These are phyloP conservation scores for Cladophialophora psammophila DNA, from an alignment of 2,329 filamentous ascomycete species.

Conservation along the genomic window DNA sequence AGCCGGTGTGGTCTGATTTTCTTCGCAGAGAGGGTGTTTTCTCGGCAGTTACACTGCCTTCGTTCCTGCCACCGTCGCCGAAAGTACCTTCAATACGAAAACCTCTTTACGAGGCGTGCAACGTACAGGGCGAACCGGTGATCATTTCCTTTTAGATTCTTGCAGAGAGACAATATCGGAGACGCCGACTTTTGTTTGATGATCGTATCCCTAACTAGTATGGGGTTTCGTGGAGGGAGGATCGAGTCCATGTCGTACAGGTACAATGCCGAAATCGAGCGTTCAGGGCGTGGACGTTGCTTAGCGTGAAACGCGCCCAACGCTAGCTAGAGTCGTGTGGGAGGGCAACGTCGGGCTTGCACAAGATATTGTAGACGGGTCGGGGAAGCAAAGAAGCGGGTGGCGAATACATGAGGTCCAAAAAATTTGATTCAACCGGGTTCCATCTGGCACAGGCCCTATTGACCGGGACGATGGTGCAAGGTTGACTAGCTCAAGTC, in stretches of 20 bases:
- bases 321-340: constrained; percentile 6
- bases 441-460: not conserved
- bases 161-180: constrained; percentile 7
- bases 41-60: not conserved
- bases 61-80: constrained; percentile 6
- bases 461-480: not conserved
- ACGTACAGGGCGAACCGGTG: not conserved
- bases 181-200: not conserved
- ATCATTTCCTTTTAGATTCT: constrained; percentile 9
- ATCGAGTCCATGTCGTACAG: not conserved
- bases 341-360: constrained; percentile 2
- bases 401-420: constrained; percentile 5
- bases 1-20: not conserved
- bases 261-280: constrained; percentile 5
- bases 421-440: not conserved
- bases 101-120: constrained; percentile 8
- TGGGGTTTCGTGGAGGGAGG: not conserved
- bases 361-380: not conserved
- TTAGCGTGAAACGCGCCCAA: constrained; percentile 5
- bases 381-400: not conserved
- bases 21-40: not conserved
- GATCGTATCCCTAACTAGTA: not conserved
- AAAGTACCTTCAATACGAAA: constrained; percentile 11
- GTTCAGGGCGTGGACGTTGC: not conserved
- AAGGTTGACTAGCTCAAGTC: constrained; percentile 5